These are phyloP conservation scores for Fusarium liriodendri DNA, from an alignment of 2,329 filamentous ascomycete genomes.

Conservation along the genomic window DNA sequence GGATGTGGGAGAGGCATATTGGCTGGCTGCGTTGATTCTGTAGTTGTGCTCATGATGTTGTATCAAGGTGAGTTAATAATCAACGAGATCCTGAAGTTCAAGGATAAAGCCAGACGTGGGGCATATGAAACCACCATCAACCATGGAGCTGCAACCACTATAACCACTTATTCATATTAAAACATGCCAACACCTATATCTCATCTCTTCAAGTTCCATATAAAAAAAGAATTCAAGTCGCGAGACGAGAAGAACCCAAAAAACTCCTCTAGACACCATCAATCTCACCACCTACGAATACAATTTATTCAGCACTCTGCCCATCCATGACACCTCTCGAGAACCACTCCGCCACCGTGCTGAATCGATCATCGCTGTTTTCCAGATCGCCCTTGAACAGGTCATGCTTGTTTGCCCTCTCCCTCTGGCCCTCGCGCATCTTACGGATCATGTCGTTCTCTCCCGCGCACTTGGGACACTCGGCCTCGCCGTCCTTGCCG, in stretches of 20 bases:
- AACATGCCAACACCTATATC: too few species aligned
- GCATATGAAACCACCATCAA: too few species aligned
- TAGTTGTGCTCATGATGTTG: slow-evolving; percentile 15
- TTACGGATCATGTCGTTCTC: slow-evolving; percentile 90
- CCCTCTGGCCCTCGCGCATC: slow-evolving; percentile 86
- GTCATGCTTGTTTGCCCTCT: slow-evolving; percentile 88
- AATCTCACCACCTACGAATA: slow-evolving; percentile 1
- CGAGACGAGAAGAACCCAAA: too few species aligned
- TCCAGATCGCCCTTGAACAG: slow-evolving; percentile 86
- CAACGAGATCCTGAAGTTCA: too few species aligned
- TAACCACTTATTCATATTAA: too few species aligned
- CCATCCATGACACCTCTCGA: slow-evolving; percentile 87
- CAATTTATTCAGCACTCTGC: slow-evolving; percentile 47
- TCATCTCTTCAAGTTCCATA: too few species aligned
- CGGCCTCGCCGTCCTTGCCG: slow-evolving; percentile 70
- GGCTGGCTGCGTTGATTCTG: neutral
- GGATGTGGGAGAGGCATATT: slow-evolving; percentile 37
- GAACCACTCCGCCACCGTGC: slow-evolving; percentile 95
- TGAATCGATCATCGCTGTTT: slow-evolving; percentile 84
- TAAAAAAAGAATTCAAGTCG: too few species aligned
- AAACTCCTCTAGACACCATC: slow-evolving; percentile 35
- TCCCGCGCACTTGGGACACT: slow-evolving; percentile 87
- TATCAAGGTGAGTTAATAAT: neutral
- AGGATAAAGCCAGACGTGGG: too few species aligned
- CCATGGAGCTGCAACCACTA: too few species aligned